Evolutionary conservation across 1,139 yeast species (phyloP), one percentile per base, ranked within the genome.

Genomic region (Hyphopichia fennica): DNA sequence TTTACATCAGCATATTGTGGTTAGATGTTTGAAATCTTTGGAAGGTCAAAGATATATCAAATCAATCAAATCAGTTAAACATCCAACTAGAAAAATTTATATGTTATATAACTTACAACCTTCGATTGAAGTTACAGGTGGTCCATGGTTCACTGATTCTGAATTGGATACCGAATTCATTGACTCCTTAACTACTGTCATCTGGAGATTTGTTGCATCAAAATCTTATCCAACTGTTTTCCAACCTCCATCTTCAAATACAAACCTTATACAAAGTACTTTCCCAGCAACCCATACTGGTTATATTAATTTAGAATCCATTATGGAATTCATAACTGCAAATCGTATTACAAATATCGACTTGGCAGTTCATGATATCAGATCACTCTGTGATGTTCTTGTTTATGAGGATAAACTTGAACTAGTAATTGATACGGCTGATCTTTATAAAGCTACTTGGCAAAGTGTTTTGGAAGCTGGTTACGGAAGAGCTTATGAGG

Each of bases 131-230:
- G 95, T 93, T 35, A 93, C 99, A 0, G 99, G 99, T 47, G 99
- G 99, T 1, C 99, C 99, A 2, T 93, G 99, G 99, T 95, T 91
- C 62, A 90, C 98, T 0, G 99, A 95, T 60, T 82, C 91, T 28
- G 99, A 93, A 62, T 75, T 93, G 46, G 99, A 93, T 58, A 84
- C 91, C 3, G 99, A 91, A 60, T 93, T 93, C 58, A 91, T 93
- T 46, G 95, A 89, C 52, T 83, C 89, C 38, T 67, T 93, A 45
- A 67, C 88, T 49, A 81, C 88, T 19, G 93, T 91, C 37, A 82
- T 91, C 14, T 93, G 98, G 96, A 75, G 95, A 53, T 93, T 72
- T 62, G 82, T 88, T 6, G 89, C 90, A 1, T 77, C 82, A 19
- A 79, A 78, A 53, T 80, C 96, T 0, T 87, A 73, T 58, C 97